These are phyloP conservation scores for Ogataea allantospora DNA, from an alignment of 805 yeast genomes.

Conservation along the genomic window DNA sequence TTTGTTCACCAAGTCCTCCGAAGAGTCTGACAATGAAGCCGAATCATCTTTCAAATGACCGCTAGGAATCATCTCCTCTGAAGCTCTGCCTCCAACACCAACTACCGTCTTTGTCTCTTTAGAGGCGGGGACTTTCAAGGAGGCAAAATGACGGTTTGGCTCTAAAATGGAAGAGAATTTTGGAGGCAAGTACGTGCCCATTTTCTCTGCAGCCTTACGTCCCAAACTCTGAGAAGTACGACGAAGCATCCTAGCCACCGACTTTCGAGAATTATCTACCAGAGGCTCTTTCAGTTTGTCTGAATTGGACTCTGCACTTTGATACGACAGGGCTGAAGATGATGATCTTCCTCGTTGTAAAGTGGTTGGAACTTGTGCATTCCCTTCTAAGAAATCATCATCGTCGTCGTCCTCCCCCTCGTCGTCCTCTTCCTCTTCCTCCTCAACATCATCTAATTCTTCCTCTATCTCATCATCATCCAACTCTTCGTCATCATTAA, in stretches of 20 bases:
- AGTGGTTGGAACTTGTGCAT: constrained; percentile 16
- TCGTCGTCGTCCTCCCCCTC: constrained; percentile 20
- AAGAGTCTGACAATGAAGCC: constrained; percentile 17
- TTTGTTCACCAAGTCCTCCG: constrained; percentile 23
- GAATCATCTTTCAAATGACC: constrained; percentile 21
- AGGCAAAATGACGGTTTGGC: constrained; percentile 93
- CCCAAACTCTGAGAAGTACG: constrained; percentile 77
- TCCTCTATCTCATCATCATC: constrained; percentile 25
- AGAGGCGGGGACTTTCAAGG: constrained; percentile 46
- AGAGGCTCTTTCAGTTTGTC: constrained; percentile 52
- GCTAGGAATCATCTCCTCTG: constrained; percentile 25
- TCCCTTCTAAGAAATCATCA: constrained; percentile 19
- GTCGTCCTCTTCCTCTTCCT: constrained; percentile 26
- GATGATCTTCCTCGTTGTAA: constrained; percentile 21
- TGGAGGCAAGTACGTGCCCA: constrained; percentile 86
- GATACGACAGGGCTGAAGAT: constrained; percentile 29
- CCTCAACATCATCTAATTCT: constrained; percentile 29
- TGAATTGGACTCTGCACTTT: constrained; percentile 25
- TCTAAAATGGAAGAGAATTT: constrained; percentile 84
- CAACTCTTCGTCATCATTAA: neutral
- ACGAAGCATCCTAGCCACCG: constrained; percentile 73
- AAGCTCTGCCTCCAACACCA: constrained; percentile 41
- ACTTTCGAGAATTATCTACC: constrained; percentile 65
- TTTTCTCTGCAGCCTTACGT: constrained; percentile 77
- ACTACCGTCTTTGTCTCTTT: constrained; percentile 46